A percentile compares a stretch with the other conserved stretches of the same genome.
Conservation (phyloP, 106 monocot species). For the Allium sativum region DNA sequence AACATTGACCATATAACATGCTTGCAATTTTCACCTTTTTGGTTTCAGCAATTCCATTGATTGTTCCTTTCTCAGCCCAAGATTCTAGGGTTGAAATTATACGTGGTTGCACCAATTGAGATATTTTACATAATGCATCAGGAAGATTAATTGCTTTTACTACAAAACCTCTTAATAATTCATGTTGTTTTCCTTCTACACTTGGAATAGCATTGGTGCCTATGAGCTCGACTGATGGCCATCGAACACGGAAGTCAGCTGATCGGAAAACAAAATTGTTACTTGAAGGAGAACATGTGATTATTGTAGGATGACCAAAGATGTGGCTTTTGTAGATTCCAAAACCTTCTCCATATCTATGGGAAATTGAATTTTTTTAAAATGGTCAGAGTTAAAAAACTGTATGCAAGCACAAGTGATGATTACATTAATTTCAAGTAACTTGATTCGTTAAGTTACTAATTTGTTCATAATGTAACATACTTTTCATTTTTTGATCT, state of each 20-base stretch:
- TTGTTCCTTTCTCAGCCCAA: conserved; percentile 21
- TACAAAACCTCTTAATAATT: conserved; percentile 9
- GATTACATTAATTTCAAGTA: too few species aligned
- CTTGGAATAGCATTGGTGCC: conserved; percentile 5
- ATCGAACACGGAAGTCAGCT: background rate
- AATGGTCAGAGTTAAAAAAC: too few species aligned
- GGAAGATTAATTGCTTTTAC: conserved; percentile 14
- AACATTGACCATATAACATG: background rate
- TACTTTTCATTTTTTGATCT: too few species aligned
- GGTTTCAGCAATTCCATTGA: conserved; percentile 4
- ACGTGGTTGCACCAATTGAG: conserved; percentile 10
- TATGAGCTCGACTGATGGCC: conserved; percentile 15
- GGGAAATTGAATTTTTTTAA: too few species aligned
- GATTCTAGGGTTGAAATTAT: conserved; percentile 4
- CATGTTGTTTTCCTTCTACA: conserved; percentile 13
- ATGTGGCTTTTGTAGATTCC: background rate
- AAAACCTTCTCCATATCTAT: too few species aligned
- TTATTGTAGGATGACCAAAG: conserved; percentile 11
- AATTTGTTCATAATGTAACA: too few species aligned
- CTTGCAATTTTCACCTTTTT: conserved; percentile 20
- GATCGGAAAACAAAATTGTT: conserved; percentile 18
- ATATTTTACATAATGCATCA: conserved; percentile 4
- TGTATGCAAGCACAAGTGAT: too few species aligned
- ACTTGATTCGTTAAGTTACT: too few species aligned
- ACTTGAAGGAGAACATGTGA: conserved; percentile 19